Evolutionary conservation across 2,329 filamentous ascomycete species (phyloP).

Genomic region (Paraphoma chrysanthemicola): DNA sequence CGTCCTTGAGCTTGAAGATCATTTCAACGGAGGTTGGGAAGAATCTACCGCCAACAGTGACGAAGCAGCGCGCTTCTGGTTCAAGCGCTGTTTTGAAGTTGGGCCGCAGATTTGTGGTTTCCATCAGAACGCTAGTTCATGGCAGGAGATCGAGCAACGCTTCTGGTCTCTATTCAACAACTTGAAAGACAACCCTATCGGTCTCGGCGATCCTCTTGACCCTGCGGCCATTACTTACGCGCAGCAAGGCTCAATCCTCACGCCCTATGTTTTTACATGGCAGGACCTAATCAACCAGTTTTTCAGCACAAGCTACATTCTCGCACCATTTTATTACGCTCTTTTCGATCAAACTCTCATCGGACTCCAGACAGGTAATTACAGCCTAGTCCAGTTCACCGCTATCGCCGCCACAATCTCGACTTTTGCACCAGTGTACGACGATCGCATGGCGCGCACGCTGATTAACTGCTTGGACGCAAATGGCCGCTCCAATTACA

Average conservation of each 20-base stretch:
- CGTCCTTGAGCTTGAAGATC: conserved; percentile 53
- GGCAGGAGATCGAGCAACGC: conserved; percentile 17
- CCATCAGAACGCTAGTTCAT: conserved; percentile 19
- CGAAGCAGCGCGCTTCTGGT: conserved; percentile 61
- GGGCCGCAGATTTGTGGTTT: conserved; percentile 38
- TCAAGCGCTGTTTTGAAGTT: conserved; percentile 60
- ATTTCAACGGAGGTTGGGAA: conserved; percentile 49
- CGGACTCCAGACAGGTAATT: conserved; percentile 11
- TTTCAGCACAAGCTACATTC: conserved; percentile 6
- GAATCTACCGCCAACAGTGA: conserved; percentile 61
- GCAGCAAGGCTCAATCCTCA: background rate
- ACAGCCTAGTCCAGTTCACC: conserved; percentile 1
- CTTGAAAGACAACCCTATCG: conserved; percentile 12
- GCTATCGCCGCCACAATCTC: conserved; percentile 8
- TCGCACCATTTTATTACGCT: background rate
- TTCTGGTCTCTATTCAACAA: conserved; percentile 13
- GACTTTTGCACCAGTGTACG: background rate
- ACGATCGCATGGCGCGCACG: conserved; percentile 6
- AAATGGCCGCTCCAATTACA: conserved; percentile 16
- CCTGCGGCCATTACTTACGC: background rate
- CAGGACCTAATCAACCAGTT: conserved; percentile 10
- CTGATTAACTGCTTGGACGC: conserved; percentile 21
- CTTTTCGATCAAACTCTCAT: conserved; percentile 6
- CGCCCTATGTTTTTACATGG: conserved; percentile 16
- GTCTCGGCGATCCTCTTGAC: conserved; percentile 4